Evolutionary conservation across 192 early-diverging fungal genomes (phyloP).

Genomic region (Coemansia sp.): DNA sequence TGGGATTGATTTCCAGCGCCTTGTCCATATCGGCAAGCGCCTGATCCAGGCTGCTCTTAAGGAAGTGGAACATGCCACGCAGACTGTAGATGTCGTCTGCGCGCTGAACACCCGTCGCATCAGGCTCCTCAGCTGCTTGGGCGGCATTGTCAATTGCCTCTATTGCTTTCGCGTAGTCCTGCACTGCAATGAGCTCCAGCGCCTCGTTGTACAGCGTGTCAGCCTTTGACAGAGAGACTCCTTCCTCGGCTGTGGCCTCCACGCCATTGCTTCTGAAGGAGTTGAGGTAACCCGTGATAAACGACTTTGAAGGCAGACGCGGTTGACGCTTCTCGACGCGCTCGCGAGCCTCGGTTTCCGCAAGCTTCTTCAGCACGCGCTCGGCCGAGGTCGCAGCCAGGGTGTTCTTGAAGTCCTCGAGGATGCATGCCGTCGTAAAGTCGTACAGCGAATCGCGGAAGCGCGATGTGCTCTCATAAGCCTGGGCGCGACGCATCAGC

Average conservation of each 20-base stretch:
- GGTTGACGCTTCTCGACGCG: slow-evolving; percentile 59
- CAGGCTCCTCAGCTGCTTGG: slow-evolving; percentile 57
- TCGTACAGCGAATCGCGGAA: slow-evolving; percentile 69
- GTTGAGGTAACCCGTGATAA: slow-evolving; percentile 92
- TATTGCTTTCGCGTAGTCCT: slow-evolving; percentile 64
- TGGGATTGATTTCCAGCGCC: slow-evolving; percentile 76
- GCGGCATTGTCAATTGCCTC: slow-evolving; percentile 67
- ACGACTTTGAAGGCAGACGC: slow-evolving; percentile 87
- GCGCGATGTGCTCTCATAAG: slow-evolving; percentile 58
- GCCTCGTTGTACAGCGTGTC: slow-evolving; percentile 59
- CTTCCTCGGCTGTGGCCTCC: slow-evolving; percentile 26
- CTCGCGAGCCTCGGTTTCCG: slow-evolving; percentile 75
- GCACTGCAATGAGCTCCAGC: slow-evolving; percentile 49
- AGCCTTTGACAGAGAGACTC: slow-evolving; percentile 32
- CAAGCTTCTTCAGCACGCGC: slow-evolving; percentile 82
- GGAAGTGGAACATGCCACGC: slow-evolving; percentile 85
- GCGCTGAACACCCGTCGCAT: slow-evolving; percentile 30
- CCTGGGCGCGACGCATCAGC: slow-evolving; percentile 69
- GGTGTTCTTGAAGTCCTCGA: slow-evolving; percentile 93
- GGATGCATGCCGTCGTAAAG: slow-evolving; percentile 89
- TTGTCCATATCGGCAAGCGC: slow-evolving; percentile 77
- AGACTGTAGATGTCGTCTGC: slow-evolving; percentile 79
- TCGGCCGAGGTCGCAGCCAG: slow-evolving; percentile 78
- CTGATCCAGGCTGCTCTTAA: slow-evolving; percentile 76
- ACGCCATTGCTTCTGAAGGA: slow-evolving; percentile 69